These are phyloP conservation scores for Lichtheimia hyalospora DNA, from an alignment of 371 early-diverging fungal genomes.

Conservation along the genomic window DNA sequence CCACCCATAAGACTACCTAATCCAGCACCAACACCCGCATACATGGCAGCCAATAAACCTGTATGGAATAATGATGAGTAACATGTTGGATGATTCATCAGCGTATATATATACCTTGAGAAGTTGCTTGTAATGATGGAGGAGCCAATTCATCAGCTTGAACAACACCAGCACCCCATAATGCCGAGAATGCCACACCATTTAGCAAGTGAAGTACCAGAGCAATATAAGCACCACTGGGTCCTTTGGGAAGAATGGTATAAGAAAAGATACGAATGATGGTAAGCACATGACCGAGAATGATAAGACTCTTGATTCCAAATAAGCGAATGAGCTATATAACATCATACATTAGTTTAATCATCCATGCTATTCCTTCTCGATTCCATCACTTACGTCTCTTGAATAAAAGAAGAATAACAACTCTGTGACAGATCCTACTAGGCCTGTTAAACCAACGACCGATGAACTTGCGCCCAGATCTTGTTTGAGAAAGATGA, in stretches of 20 bases:
- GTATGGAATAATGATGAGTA: not conserved
- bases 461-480: constrained; percentile 47
- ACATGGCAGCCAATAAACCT: constrained; percentile 54
- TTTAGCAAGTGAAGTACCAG: constrained; percentile 47
- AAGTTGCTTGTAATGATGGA: constrained; percentile 53
- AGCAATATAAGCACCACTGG: constrained; percentile 48
- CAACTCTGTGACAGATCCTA: constrained; percentile 48
- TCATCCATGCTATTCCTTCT: too few species aligned
- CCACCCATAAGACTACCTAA: constrained; percentile 50
- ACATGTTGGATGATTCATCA: not conserved
- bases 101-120: constrained; percentile 30
- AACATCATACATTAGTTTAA: too few species aligned
- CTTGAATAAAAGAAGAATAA: constrained; percentile 51
- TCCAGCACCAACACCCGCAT: constrained; percentile 53
- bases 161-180: constrained; percentile 57
- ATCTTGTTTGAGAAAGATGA: constrained; percentile 48
- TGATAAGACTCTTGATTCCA: constrained; percentile 49
- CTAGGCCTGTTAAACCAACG: constrained; percentile 48
- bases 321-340: constrained; percentile 43
- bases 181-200: constrained; percentile 51
- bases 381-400: constrained; percentile 37
- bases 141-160: constrained; percentile 54
- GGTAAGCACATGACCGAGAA: constrained; percentile 49
- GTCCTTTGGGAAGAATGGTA: constrained; percentile 47
- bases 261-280: constrained; percentile 49